Evolutionary conservation across 805 yeast genomes (phyloP), one percentile per base, ranked within the genome.

Genomic region (Starmerella bacillaris): DNA sequence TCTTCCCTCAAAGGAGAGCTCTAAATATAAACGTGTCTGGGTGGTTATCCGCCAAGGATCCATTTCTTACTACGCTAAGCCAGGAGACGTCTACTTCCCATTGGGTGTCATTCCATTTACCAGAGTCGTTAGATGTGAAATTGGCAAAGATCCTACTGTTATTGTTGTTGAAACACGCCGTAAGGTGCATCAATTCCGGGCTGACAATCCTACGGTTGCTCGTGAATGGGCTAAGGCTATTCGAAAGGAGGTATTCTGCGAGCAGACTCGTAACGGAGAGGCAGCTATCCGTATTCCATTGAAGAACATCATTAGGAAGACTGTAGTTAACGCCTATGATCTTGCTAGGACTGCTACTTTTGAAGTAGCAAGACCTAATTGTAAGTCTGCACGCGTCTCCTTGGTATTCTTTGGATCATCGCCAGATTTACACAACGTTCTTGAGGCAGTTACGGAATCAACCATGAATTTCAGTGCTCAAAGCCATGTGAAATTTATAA

Each of bases 21-120:
- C 45, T 5, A 11, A 47, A 19, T 57, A 58, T 33, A 57, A 58
- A 20, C 63, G 92, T 31, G 75, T 66, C 50, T 86, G 95, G 94
- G 82, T 82, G 5, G 69, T 82, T 0, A 58, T 86, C 39, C 63
- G 77, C 43, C 72, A 72, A 26, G 72, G 72, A 31, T 67, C 82
- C 0, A 61, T 86, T 14, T 65, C 79, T 3, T 62, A 79, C 26
- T 83, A 76, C 53, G 58, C 68, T 6, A 68, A 68, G 5, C 67
- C 94, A 1, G 72, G 80, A 0, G 92, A 83, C 39, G 57, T 76
- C n/a, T 82, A 83, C 54, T 83, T 82, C 57, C 95, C 96, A 0
- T 60, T 63, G 6, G 57, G 78, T 24, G 74, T 80, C 0, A 70
- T 86, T 24, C 89, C 82, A 51, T 58, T 86, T 41, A 61, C 71